Conservation (phyloP, 768 basidiomycete genomes). For the Floccularia luteovirens region DNA sequence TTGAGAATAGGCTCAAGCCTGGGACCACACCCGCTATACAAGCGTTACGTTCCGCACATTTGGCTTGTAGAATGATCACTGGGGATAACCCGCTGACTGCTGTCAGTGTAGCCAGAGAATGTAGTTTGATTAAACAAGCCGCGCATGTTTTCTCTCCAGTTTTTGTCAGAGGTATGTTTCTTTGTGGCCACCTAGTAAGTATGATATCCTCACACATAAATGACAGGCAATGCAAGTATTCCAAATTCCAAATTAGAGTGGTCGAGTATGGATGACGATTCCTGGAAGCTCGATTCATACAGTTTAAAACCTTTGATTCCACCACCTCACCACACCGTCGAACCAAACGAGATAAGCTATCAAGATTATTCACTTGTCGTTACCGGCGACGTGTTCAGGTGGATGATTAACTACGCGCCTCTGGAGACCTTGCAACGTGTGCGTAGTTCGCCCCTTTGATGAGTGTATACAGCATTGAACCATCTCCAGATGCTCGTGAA, state of each 20-base stretch:
- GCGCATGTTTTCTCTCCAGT: constrained; percentile 83
- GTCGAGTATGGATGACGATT: constrained; percentile 85
- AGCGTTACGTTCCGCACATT: constrained; percentile 78
- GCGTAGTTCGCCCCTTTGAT: constrained; percentile 16
- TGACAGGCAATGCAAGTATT: constrained; percentile 43
- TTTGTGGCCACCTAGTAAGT: neutral
- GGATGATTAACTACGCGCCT: constrained; percentile 95
- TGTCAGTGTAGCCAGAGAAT: constrained; percentile 94
- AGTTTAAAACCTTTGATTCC: constrained; percentile 76
- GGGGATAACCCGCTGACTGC: constrained; percentile 97
- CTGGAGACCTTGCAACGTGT: constrained; percentile 92
- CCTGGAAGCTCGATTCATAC: constrained; percentile 82
- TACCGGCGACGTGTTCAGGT: constrained; percentile 93
- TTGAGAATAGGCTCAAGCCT: constrained; percentile 95
- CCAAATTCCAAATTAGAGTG: constrained; percentile 70
- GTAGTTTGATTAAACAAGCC: constrained; percentile 78
- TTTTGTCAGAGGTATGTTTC: constrained; percentile 60
- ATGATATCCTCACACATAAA: no score
- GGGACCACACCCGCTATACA: constrained; percentile 89
- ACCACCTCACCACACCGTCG: constrained; percentile 62
- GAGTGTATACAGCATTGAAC: neutral
- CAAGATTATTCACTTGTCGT: constrained; percentile 89
- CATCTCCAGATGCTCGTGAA: constrained; percentile 86
- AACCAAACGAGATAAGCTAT: constrained; percentile 63
- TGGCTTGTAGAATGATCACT: constrained; percentile 96